phyloP scores from a whole-genome alignment of 768 basidiomycete genomes.

The Russula sp. region DNA sequence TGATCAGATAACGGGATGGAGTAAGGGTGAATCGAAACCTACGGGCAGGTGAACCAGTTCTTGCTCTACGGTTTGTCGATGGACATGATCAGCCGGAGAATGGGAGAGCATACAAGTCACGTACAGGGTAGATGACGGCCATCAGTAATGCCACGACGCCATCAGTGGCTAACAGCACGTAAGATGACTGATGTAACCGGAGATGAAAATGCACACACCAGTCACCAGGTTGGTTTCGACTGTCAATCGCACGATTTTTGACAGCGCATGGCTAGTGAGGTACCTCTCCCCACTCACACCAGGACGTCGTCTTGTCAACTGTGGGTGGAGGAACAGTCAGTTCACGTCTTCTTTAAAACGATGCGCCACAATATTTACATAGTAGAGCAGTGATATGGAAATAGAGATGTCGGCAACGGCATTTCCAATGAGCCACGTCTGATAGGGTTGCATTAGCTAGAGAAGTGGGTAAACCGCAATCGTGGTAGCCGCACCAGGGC shows the following conservation, averaged over 20 bases:
- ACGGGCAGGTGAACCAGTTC: slow-evolving; percentile 10
- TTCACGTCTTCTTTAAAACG: neutral
- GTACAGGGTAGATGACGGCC: neutral
- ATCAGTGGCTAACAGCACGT: neutral
- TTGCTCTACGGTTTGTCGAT: neutral
- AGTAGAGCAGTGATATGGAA: neutral
- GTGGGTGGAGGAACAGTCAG: neutral
- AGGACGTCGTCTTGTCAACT: neutral
- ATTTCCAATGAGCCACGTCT: slow-evolving; percentile 11
- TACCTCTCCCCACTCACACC: neutral
- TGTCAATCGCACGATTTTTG: slow-evolving; percentile 5
- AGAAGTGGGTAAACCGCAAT: too few relatives aligned
- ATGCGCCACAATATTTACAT: neutral
- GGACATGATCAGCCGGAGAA: neutral
- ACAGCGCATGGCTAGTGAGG: neutral
- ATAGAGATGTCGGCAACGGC: neutral
- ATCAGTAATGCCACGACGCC: neutral
- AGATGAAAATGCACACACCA: neutral
- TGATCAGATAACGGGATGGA: neutral
- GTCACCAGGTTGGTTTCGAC: slow-evolving; percentile 10
- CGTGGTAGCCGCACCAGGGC: neutral
- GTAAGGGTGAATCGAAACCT: neutral
- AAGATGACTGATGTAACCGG: neutral
- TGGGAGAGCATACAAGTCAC: neutral
- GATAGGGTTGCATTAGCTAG: neutral